Base-by-base conservation (phyloP, 208 protist species). In the Strigomonas culicis region DNA sequence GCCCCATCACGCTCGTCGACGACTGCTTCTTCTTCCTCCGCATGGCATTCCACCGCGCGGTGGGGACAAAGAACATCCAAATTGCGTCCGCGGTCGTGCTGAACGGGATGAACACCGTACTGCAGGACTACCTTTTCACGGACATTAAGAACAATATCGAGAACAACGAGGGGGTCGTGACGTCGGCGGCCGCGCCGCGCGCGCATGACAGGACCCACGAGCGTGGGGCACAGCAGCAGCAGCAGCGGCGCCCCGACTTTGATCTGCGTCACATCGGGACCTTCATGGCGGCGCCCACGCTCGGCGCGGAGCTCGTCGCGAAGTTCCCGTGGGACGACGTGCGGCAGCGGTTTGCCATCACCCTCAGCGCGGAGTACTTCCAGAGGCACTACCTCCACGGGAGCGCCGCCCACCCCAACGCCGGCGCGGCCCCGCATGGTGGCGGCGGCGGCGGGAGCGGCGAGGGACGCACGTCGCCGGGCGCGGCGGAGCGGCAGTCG, bases 1-100 rank as follows among this genome's bases (percentile, higher is more conserved):
- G 68, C 10, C 36, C 68, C 3, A 75, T 92, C 50, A 90, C 84
- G 24, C 65, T 94, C 25, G 61, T 80, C 0, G 88, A 95, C 34
- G 88, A 95, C 60, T 72, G 92, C 36, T 95, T 95, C 64, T 95
- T 87, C 61, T 84, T 95, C 43, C 58, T 95, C 22, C 88, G 88
- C 49, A 80, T 92, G 44, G 80, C 88, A 7, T 27, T 95, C 1
- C 88, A 92, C 43, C 85, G 88, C 0, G 80, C 85, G 15, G 60
- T 89, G 44, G 82, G 91, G 75, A 95, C 85, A 7, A 88, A 88
- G 46, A 91, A 82, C 1, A 85, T 79, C 21, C 85, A 92, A 55
- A 90, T 95, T 77, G 72, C 75, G 56, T 95, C 86, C 4, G 88
- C 88, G 1, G 77, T 90, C 19, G 73, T 92, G 51, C 82, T 92